These are phyloP conservation scores for Solanum chmielewskii DNA, from an alignment of 257 asterid genomes.

Conservation along the genomic window DNA sequence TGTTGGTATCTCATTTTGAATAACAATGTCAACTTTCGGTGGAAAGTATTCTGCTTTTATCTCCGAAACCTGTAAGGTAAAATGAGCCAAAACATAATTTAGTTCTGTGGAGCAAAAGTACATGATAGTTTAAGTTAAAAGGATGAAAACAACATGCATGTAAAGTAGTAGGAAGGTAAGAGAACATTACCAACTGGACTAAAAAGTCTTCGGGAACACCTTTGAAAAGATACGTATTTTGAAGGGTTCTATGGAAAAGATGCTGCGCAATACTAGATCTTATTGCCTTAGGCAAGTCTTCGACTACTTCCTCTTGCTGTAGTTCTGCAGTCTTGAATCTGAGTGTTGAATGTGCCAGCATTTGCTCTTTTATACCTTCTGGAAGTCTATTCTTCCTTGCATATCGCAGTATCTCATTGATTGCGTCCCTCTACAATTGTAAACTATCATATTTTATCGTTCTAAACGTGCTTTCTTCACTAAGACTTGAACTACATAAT, in stretches of 20 bases:
- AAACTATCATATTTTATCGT: neutral
- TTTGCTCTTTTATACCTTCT: slow-evolving; percentile 68
- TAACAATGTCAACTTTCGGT: slow-evolving; percentile 78
- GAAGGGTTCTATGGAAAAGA: slow-evolving; percentile 60
- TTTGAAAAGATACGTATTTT: slow-evolving; percentile 66
- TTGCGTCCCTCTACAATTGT: slow-evolving; percentile 61
- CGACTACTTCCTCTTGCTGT: slow-evolving; percentile 82
- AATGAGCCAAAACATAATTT: neutral
- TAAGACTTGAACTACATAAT: neutral
- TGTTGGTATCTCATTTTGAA: slow-evolving; percentile 84
- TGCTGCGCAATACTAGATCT: slow-evolving; percentile 82
- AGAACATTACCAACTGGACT: slow-evolving; percentile 61
- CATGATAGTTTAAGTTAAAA: neutral
- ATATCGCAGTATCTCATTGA: slow-evolving; percentile 56
- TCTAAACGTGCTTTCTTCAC: neutral
- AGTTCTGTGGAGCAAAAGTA: neutral
- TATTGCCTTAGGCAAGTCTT: slow-evolving; percentile 81
- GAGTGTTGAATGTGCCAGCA: slow-evolving; percentile 76
- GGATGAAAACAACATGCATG: neutral
- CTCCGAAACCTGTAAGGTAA: slow-evolving; percentile 60
- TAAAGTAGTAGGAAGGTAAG: neutral
- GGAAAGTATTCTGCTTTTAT: slow-evolving; percentile 93
- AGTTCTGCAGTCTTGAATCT: slow-evolving; percentile 85
- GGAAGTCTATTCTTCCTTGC: slow-evolving; percentile 86
- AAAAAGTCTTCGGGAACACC: slow-evolving; percentile 68